Evolutionary conservation across 176 grass and related monocot species (phyloP).

Genomic region (Themeda triandra): DNA sequence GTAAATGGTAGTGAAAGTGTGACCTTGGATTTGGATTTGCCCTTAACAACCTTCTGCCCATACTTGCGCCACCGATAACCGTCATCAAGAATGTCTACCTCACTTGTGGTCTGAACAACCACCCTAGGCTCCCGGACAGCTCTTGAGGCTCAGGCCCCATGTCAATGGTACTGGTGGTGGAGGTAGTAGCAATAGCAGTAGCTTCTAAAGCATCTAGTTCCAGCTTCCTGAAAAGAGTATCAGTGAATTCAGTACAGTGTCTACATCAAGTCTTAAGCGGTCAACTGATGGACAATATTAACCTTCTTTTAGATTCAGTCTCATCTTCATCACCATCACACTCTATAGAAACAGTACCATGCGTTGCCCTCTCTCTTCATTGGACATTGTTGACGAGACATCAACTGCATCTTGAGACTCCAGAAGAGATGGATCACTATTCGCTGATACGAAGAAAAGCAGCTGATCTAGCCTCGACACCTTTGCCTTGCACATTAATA

Average conservation of each 20-base stretch:
- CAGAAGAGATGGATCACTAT: constrained; percentile 39
- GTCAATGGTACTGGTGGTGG: constrained; percentile 55
- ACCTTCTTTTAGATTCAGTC: constrained; percentile 93
- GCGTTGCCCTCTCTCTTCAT: constrained; percentile 78
- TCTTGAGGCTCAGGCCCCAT: constrained; percentile 73
- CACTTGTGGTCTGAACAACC: constrained; percentile 96
- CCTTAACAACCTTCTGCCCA: constrained; percentile 98
- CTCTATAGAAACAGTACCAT: constrained; percentile 47
- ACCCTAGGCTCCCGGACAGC: constrained; percentile 83
- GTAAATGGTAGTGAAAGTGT: neutral
- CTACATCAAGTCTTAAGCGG: neutral
- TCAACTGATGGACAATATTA: neutral
- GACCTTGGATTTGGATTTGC: constrained; percentile 99
- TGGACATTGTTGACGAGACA: constrained; percentile 71
- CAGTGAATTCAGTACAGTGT: constrained; percentile 8
- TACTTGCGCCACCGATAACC: constrained; percentile 98
- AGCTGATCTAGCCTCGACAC: constrained; percentile 34
- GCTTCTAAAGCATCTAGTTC: constrained; percentile 65
- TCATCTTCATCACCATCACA: constrained; percentile 73
- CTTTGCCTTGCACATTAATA: constrained; percentile 41
- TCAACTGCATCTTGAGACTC: constrained; percentile 63
- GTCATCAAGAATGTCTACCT: constrained; percentile 96
- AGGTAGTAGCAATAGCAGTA: constrained; percentile 14
- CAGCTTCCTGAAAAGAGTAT: constrained; percentile 68
- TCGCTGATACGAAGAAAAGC: constrained; percentile 23